Base-by-base conservation (phyloP, 805 yeast genomes). In the Candida gorgasii region DNA sequence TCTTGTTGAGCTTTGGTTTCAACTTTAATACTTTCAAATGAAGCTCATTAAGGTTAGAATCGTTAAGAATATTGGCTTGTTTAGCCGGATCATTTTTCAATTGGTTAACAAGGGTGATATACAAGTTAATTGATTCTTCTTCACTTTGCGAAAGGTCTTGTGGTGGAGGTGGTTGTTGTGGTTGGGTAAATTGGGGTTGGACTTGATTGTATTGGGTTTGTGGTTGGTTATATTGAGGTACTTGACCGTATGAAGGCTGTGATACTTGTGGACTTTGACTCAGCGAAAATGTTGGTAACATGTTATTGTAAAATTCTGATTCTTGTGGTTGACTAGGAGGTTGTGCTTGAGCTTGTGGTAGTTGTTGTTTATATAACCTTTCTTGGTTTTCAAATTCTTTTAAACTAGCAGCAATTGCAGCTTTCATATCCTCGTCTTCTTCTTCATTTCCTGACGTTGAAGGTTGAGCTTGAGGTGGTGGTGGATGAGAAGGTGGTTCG, bases 371-470 rank as follows among this genome's bases (percentile, higher is more conserved):
- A 16, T 48, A 39, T 9, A 44, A 30, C 29, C 45, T 39, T 41
- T 58, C 60, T 44, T 65, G 60, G 7, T 49, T 54, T 49, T 84
- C 78, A 58, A 85, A 73, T 45, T 90, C 97, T 40, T 74, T 75
- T 47, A 93, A 71, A 61, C 96, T 88, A 0, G 96, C 96, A 12
- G 86, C 96, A 44, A 93, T 92, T 0, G 98, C 99, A 0, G 93
- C 95, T 59, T 82, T 86, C 81, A 92, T 78, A 27, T 89, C 96
- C 28, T 84, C 92, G 34, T 70, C 76, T 55, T 89, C 96, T 14
- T 79, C 86, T 12, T 61, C 67, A 3, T n/a, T n/a, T 45, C 36
- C 3, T 52, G 45, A 5, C 45, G 35, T 22, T 13, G 29, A 22
- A 41, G 49, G 12, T 24, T 37, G 38, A 4, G 51, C 37, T 5